Percentiles rank a stretch among this genome's conserved stretches.
Conservation (phyloP, 331 rosid genomes). For the Cydonia oblonga region DNA sequence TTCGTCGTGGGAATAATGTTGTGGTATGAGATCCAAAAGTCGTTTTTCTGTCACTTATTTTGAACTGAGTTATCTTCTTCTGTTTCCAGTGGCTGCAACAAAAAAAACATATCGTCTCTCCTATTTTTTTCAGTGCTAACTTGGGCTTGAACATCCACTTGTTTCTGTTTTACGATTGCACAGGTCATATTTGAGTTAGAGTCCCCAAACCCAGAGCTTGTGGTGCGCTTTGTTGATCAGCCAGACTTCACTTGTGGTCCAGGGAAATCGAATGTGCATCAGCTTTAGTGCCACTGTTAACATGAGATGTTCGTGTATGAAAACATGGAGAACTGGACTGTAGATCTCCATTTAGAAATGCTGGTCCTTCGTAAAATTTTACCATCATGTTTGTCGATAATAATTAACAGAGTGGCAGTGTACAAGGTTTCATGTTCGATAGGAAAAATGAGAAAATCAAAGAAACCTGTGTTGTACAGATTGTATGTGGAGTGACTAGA, state of each 20-base stretch:
- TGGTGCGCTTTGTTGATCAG: too few species aligned
- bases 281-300: not conserved
- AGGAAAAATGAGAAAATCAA: too few species aligned
- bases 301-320: not conserved
- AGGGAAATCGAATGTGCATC: not conserved
- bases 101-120: not conserved
- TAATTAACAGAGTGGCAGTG: not conserved
- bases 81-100: not conserved
- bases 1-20: constrained; percentile 47
- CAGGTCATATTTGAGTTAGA: constrained; percentile 80
- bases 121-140: not conserved
- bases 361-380: not conserved
- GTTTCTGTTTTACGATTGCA: not conserved
- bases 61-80: not conserved
- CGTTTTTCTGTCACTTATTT: not conserved
- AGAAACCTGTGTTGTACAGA: too few species aligned
- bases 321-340: not conserved
- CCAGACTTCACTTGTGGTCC: too few species aligned
- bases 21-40: constrained; percentile 41
- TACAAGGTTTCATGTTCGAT: too few species aligned
- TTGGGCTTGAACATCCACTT: not conserved
- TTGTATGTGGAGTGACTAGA: not conserved
- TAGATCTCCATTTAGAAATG: not conserved
- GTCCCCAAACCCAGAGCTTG: constrained; percentile 44
- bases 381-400: not conserved